These are phyloP conservation scores for Anthracocystis walkeri DNA, from an alignment of 1,284 basidiomycete genomes.

Conservation along the genomic window DNA sequence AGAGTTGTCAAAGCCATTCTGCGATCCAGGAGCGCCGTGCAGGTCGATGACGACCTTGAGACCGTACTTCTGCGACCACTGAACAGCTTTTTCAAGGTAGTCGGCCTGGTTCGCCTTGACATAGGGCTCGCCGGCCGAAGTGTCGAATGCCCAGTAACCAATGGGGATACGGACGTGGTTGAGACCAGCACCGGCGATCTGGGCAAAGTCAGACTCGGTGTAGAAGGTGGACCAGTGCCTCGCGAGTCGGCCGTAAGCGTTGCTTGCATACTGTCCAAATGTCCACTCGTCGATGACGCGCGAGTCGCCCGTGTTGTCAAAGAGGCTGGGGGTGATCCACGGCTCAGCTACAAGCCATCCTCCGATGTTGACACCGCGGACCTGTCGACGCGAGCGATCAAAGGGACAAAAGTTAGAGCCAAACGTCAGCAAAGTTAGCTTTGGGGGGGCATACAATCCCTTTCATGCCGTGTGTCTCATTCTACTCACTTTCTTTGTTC, in stretches of 20 bases:
- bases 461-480: background rate
- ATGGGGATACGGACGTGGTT: constrained; percentile 88
- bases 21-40: constrained; percentile 71
- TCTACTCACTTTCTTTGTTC: constrained; percentile 29
- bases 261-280: constrained; percentile 75
- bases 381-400: constrained; percentile 13
- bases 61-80: constrained; percentile 82
- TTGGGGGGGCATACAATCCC: background rate
- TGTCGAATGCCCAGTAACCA: constrained; percentile 91
- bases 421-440: background rate
- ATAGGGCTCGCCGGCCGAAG: constrained; percentile 83
- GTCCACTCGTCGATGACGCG: constrained; percentile 83
- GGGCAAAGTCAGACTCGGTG: constrained; percentile 80
- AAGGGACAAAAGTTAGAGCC: background rate
- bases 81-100: constrained; percentile 75
- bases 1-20: constrained; percentile 73
- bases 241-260: constrained; percentile 51
- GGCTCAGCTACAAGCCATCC: constrained; percentile 68
- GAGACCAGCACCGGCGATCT: constrained; percentile 72
- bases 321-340: constrained; percentile 71
- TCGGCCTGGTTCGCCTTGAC: constrained; percentile 80
- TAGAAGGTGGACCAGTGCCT: constrained; percentile 85
- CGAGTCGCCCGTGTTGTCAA: constrained; percentile 70
- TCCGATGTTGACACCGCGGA: constrained; percentile 67
- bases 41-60: constrained; percentile 86